Percentiles rank a stretch among this genome's conserved stretches.
These are phyloP conservation scores for Pythium apleroticum DNA, from an alignment of 352 stramenopile genomes.

Conservation along the genomic window DNA sequence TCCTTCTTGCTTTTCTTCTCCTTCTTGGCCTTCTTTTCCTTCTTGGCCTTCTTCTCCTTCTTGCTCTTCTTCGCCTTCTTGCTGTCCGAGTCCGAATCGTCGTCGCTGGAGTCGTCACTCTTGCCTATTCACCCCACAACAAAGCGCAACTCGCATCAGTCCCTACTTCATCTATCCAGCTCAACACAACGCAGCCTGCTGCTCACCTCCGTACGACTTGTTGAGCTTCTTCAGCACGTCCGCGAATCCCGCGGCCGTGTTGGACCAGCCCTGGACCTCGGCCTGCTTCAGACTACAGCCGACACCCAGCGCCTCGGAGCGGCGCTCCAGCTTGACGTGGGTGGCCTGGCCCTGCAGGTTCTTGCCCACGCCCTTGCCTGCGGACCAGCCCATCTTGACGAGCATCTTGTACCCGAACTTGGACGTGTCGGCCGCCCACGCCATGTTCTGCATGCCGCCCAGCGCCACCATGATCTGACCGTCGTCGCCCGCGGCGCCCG, in stretches of 20 bases:
- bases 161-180: neutral
- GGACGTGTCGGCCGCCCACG: slow-evolving; percentile 83
- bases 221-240: slow-evolving; percentile 87
- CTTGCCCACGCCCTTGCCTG: slow-evolving; percentile 92
- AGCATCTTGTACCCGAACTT: slow-evolving; percentile 96
- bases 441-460: slow-evolving; percentile 88
- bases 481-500: slow-evolving; percentile 18
- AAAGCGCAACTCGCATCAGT: neutral
- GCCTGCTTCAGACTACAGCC: slow-evolving; percentile 89
- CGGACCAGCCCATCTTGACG: slow-evolving; percentile 95
- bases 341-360: slow-evolving; percentile 87
- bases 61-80: slow-evolving; percentile 57
- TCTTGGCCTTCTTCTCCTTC: slow-evolving; percentile 53
- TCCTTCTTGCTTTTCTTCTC: slow-evolving; percentile 46
- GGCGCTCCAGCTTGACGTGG: slow-evolving; percentile 86
- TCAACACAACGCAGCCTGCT: no score
- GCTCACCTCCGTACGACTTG: slow-evolving; percentile 61
- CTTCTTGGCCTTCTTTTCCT: slow-evolving; percentile 68
- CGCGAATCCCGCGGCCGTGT: slow-evolving; percentile 74
- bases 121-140: slow-evolving; percentile 26
- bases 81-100: slow-evolving; percentile 37
- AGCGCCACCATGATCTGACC: slow-evolving; percentile 73
- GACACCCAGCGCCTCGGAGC: slow-evolving; percentile 89
- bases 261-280: slow-evolving; percentile 86
- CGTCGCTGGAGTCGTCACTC: slow-evolving; percentile 33